Base-by-base conservation (phyloP, 2,329 filamentous ascomycete genomes). In the Hirsutella minnesotensis region DNA sequence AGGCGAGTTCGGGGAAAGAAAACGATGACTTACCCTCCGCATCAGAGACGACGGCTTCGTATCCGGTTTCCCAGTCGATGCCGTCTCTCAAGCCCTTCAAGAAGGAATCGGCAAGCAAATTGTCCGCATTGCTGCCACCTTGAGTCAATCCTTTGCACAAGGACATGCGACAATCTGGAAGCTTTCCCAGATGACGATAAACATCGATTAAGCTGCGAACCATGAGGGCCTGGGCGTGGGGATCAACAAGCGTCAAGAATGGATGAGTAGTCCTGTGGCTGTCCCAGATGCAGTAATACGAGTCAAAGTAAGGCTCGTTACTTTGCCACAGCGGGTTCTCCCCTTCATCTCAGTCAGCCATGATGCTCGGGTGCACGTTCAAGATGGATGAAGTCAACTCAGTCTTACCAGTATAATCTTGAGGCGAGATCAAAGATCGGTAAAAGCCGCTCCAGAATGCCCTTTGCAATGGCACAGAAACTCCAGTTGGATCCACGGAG, bases 101-200 rank as follows among this genome's bases (percentile, higher is more conserved):
- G 50, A 73, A 86, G 0, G 82, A 74, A 53, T 88, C 83, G 2
- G 71, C 75, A 9, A 87, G 65, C 3, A 87, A 74, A 3, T 85
- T 68, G 50, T 88, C 83, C 3, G 83, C 81, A 49, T 88, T 87
- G 2, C 79, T 85, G 0, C 84, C 84, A 13, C 84, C 83, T 58
- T 88, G 84, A 0, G 81, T 85, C 59, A 72, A 85, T 1, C 84
- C 84, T 54, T 85, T 86, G 61, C 77, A 84, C 24, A 87, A 70
- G 4, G 75, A 79, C 83, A 88, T 88, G 41, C 83, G 72, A 57
- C 83, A 88, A 60, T 89, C 84, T 0, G 84, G 84, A 3, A 89
- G 64, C 59, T 41, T 59, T 41, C 68, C 69, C 42, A 71, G 75
- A 53, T 83, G 70, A 19, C 69, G 67, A 56, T 87, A 89, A 12